phyloP scores from a whole-genome alignment of 768 basidiomycete genomes.

The Agaricus subrufescens region DNA sequence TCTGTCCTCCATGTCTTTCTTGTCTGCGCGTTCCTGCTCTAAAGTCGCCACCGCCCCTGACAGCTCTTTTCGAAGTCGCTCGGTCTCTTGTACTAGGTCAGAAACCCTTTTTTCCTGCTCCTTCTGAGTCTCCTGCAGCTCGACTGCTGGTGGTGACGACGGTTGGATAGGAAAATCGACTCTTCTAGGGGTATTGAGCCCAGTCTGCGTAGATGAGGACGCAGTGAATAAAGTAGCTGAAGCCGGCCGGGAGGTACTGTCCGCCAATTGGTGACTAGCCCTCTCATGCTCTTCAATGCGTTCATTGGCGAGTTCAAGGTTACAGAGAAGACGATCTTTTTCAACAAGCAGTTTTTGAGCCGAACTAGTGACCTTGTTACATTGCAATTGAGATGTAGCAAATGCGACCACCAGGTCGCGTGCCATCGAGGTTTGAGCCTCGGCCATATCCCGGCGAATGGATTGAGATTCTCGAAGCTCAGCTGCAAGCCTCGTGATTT shows the following conservation, averaged over 20 bases:
- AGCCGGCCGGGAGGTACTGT: conserved; percentile 12
- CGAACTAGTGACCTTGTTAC: conserved; percentile 4
- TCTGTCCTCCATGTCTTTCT: conserved; percentile 12
- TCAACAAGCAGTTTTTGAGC: not conserved
- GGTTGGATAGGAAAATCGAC: conserved; percentile 1
- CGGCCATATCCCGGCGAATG: not conserved
- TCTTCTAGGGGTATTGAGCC: conserved; percentile 19
- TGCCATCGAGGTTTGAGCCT: not conserved
- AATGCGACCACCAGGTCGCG: not conserved
- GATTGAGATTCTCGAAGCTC: conserved; percentile 1
- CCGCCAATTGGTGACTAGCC: not conserved
- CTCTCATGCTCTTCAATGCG: not conserved
- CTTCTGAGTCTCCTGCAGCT: conserved; percentile 4
- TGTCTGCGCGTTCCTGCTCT: not conserved
- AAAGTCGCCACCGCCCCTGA: not conserved
- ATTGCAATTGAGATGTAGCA: conserved; percentile 4
- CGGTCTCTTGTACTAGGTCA: not conserved
- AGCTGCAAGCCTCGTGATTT: not conserved
- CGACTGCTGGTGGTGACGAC: not conserved
- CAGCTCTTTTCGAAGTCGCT: not conserved
- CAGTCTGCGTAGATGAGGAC: conserved; percentile 11
- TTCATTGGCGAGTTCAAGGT: not conserved
- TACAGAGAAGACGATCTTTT: not conserved
- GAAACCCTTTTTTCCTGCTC: not conserved
- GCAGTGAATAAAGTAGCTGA: conserved; percentile 13